A percentile compares a stretch with the other conserved stretches of the same genome.
phyloP scores from a whole-genome alignment of 2,329 filamentous ascomycete species.

The Biscogniauxia marginata region DNA sequence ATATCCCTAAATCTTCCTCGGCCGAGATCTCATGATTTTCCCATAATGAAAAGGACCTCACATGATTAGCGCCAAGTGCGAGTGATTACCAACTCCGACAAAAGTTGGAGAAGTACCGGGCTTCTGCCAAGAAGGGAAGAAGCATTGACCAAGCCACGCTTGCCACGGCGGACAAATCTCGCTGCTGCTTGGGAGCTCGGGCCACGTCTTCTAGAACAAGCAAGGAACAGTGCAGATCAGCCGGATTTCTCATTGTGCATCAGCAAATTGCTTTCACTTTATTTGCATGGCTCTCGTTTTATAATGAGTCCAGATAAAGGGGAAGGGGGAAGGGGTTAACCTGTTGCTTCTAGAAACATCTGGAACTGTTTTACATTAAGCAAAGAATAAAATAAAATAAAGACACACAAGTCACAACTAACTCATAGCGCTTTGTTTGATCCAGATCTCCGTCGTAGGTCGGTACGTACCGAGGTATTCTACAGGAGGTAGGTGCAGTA shows the following conservation, averaged over 20 bases:
- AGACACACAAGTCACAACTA: too few species aligned
- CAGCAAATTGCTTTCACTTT: not conserved
- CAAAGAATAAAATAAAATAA: too few species aligned
- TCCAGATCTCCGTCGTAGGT: too few species aligned
- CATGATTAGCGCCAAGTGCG: not conserved
- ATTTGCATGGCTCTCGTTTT: too few species aligned
- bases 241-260: constrained; percentile 1
- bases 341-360: too few species aligned
- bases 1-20: not conserved
- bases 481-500: not conserved
- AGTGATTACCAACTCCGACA: not conserved
- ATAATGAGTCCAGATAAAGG: too few species aligned
- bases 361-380: too few species aligned
- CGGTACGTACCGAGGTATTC: too few species aligned
- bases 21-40: not conserved
- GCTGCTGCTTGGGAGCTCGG: constrained; percentile 14
- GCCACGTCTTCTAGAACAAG: constrained; percentile 26
- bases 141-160: not conserved
- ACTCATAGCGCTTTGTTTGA: too few species aligned
- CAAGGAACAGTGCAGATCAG: constrained; percentile 18
- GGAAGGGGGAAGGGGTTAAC: too few species aligned
- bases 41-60: not conserved
- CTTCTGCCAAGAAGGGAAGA: not conserved
- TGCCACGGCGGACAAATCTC: not conserved
- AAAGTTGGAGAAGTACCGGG: not conserved